Percentiles rank a stretch among this genome's conserved stretches.
Evolutionary conservation across 2,329 filamentous ascomycete genomes (phyloP).

Genomic region (Rutstroemia sp.): DNA sequence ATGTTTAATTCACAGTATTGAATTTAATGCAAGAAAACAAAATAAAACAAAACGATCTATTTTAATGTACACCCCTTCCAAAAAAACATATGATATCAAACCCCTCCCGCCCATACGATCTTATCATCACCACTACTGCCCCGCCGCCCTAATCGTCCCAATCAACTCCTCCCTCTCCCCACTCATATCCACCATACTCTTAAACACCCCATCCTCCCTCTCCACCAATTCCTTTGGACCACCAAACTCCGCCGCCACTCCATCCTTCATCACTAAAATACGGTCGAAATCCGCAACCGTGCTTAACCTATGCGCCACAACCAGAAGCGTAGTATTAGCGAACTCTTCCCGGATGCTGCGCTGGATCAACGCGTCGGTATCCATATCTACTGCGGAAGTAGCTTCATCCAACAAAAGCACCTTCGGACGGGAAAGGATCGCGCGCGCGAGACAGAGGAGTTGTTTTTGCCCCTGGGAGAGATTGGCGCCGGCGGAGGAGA

Average conservation of each 20-base stretch:
- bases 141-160: constrained; percentile 12
- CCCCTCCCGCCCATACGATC: no score
- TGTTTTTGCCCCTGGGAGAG: constrained; percentile 68
- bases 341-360: constrained; percentile 66
- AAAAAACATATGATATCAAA: no score
- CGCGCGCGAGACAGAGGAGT: constrained; percentile 64
- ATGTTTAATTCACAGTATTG: no score
- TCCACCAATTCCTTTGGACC: constrained; percentile 46
- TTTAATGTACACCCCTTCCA: no score
- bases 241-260: constrained; percentile 59
- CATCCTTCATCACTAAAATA: constrained; percentile 66
- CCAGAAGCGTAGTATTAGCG: constrained; percentile 57
- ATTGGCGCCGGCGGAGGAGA: constrained; percentile 64
- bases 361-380: constrained; percentile 65
- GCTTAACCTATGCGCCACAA: constrained; percentile 67
- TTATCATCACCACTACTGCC: no score
- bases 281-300: constrained; percentile 70
- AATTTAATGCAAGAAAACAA: no score
- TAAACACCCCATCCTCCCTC: constrained; percentile 16
- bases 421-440: constrained; percentile 61
- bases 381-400: constrained; percentile 69
- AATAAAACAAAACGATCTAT: no score
- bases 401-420: constrained; percentile 75
- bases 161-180: constrained; percentile 17
- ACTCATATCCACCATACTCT: constrained; percentile 27